A percentile compares a stretch with the other conserved stretches of the same genome.
Evolutionary conservation across 805 yeast species (phyloP).

Genomic region (Wickerhamiella azyma): DNA sequence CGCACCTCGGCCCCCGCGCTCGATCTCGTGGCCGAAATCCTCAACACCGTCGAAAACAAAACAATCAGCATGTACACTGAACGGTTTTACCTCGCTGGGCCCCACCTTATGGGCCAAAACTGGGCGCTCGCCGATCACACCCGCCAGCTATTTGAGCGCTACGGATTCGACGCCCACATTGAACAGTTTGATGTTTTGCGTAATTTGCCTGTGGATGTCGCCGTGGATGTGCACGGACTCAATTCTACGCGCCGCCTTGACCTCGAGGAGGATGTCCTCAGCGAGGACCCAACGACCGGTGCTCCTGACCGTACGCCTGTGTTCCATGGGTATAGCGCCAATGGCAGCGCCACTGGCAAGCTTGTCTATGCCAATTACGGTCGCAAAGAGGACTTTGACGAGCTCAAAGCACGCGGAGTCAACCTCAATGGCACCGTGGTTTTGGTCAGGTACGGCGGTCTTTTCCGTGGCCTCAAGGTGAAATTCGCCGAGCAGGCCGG

Average conservation of each 20-base stretch:
- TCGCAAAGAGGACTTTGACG: slow-evolving; percentile 42
- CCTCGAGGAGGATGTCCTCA: slow-evolving; percentile 38
- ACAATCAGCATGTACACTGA: slow-evolving; percentile 11
- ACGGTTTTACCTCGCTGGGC: slow-evolving; percentile 20
- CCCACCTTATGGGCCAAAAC: slow-evolving; percentile 28
- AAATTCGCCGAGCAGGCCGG: slow-evolving; percentile 67
- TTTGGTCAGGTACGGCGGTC: slow-evolving; percentile 49
- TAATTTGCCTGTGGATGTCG: slow-evolving; percentile 46
- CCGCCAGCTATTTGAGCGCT: slow-evolving; percentile 41
- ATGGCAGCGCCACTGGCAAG: slow-evolving; percentile 58
- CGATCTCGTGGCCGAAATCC: neutral
- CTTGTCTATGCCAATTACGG: slow-evolving; percentile 62
- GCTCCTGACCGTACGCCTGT: slow-evolving; percentile 44
- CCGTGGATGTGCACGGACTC: slow-evolving; percentile 31
- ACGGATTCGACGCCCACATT: slow-evolving; percentile 40
- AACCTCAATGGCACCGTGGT: slow-evolving; percentile 46
- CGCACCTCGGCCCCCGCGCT: neutral
- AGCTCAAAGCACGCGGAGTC: slow-evolving; percentile 35
- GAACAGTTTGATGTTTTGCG: slow-evolving; percentile 50
- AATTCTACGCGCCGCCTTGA: slow-evolving; percentile 30
- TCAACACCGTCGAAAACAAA: slow-evolving; percentile 10
- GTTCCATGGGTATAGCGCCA: slow-evolving; percentile 64
- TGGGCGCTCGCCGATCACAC: slow-evolving; percentile 40
- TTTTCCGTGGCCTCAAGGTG: slow-evolving; percentile 63
- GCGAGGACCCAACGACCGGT: slow-evolving; percentile 38